Evolutionary conservation across 83 land plant species (phyloP), one percentile per base, ranked within the genome.

Genomic region (Picea abies): DNA sequence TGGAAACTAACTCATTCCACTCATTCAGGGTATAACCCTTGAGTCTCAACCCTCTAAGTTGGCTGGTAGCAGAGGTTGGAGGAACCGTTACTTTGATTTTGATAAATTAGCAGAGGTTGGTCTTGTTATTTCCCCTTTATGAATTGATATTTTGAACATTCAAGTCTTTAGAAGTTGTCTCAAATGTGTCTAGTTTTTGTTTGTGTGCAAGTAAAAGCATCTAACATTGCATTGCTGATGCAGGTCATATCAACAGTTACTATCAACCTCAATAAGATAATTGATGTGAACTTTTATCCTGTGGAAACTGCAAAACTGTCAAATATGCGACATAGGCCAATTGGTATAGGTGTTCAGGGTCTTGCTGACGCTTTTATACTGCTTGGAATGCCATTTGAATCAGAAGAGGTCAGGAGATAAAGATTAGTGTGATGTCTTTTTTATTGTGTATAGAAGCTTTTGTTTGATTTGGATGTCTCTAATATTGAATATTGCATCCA

Each of bases 11-110:
- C 68, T 75, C 26, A 14, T 41, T 69, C 32, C 16, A 5, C 79
- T 78, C 25, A 77, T 66, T 6, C 80, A 96, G 98, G 98, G 93
- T 23, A 90, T 95, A 61, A 92, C 98, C 0, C 10, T 87, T 11
- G 99, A 97, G 80, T 91, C 99, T 17, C 98, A 97, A n/a, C 94
- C 99, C 56, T 91, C 99, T 29, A 97, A 94, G 83, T 84, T 95
- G 23, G 94, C 91, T 71, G 99, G 99, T 12, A 94, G 98, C 87
- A 91, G 88, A 79, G 97, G 93, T 15, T 87, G 87, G 8, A 85
- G 86, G 69, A 92, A 91, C 69, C 86, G 98, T 19, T 95, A 67
- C 62, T 97, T 97, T 86, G 98, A 95, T 80, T 97, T 97, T 90
- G 96, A 95, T 64, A 97, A 94, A 82, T 89, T 97, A 11, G 98